Percentiles rank a stretch among this genome's conserved stretches.
Conservation (phyloP, 2,329 filamentous ascomycete genomes). For the Colletotrichum paranaense region DNA sequence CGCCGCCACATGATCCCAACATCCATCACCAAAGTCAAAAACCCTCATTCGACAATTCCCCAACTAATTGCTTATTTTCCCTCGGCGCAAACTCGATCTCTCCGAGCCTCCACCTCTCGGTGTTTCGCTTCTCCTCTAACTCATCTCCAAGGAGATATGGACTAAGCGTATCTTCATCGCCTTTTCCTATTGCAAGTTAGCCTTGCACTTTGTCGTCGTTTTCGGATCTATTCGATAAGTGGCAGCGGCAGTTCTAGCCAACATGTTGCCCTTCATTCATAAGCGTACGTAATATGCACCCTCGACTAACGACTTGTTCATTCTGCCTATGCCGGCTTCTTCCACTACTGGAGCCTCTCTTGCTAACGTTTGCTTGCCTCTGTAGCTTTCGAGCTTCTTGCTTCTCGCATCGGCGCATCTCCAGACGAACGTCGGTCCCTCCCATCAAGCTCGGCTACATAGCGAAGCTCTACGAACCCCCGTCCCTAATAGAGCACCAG, state of each 20-base stretch:
- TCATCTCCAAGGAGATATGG: background rate
- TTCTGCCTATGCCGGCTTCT: background rate
- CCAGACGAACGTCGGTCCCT: conserved; percentile 57
- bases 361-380: conserved; percentile 3
- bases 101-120: background rate
- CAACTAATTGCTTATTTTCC: background rate
- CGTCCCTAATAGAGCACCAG: background rate
- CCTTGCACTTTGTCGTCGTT: background rate
- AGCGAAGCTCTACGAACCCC: conserved; percentile 46
- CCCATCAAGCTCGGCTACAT: background rate
- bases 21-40: background rate
- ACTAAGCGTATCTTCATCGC: background rate
- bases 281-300: conserved; percentile 37
- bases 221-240: background rate
- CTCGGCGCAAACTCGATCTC: background rate
- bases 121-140: background rate
- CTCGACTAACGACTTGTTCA: background rate
- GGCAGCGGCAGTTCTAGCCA: background rate
- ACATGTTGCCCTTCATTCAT: conserved; percentile 45
- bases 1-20: background rate
- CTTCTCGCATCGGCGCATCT: conserved; percentile 53
- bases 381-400: conserved; percentile 57
- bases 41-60: background rate
- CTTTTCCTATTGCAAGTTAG: background rate
- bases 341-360: background rate